Conservation (phyloP, 192 early-diverging fungal species). For the Backusella psychrophila region DNA sequence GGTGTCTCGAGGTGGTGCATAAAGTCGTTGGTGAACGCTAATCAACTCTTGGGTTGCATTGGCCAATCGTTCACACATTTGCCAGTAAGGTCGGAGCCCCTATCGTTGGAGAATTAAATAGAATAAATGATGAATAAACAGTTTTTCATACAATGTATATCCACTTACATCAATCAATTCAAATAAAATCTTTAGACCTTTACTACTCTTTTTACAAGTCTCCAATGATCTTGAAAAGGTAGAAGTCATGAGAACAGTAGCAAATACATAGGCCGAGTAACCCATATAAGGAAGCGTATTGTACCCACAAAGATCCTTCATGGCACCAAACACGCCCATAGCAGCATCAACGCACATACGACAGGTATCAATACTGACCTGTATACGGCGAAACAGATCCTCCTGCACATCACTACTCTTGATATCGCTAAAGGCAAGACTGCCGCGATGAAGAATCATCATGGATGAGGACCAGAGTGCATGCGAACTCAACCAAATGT, state of each 20-base stretch:
- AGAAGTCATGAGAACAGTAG: constrained; percentile 31
- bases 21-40: constrained; percentile 19
- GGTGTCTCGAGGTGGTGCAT: neutral
- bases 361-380: constrained; percentile 17
- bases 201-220: constrained; percentile 14
- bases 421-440: constrained; percentile 23
- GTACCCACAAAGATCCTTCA: constrained; percentile 18
- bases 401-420: neutral
- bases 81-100: constrained; percentile 27
- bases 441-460: constrained; percentile 25
- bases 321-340: constrained; percentile 21
- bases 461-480: constrained; percentile 21
- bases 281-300: constrained; percentile 27
- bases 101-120: neutral
- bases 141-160: neutral
- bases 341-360: constrained; percentile 18
- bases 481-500: constrained; percentile 21
- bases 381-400: constrained; percentile 1
- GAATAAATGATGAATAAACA: neutral
- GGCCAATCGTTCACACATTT: constrained; percentile 27
- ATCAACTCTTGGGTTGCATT: constrained; percentile 24
- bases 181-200: constrained; percentile 13
- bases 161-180: constrained; percentile 22
- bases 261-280: constrained; percentile 30
- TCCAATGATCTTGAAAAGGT: constrained; percentile 14